phyloP scores from a whole-genome alignment of 1,284 basidiomycete species.

The Microbotryum silenes-acaulis region DNA sequence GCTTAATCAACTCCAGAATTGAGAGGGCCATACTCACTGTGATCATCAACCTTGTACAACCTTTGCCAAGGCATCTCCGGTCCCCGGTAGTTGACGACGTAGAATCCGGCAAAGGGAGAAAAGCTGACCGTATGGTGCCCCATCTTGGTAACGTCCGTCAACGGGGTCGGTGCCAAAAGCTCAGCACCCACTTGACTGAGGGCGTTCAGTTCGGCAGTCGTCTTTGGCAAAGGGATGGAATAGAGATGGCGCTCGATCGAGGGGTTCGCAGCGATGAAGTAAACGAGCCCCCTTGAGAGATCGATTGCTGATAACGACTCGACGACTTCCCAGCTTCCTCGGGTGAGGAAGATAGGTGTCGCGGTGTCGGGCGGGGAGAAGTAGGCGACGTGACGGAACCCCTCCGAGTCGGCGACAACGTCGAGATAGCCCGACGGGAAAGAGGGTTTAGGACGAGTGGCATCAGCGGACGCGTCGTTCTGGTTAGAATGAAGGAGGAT shows the following conservation, averaged over 20 bases:
- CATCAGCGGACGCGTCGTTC: not conserved
- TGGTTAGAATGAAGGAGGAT: not conserved
- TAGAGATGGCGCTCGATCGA: constrained; percentile 76
- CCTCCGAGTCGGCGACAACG: constrained; percentile 66
- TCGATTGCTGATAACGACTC: constrained; percentile 66
- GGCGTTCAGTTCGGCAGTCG: constrained; percentile 33
- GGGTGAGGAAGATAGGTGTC: constrained; percentile 71
- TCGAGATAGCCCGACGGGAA: constrained; percentile 65
- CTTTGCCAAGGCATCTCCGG: constrained; percentile 82
- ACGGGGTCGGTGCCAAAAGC: constrained; percentile 46
- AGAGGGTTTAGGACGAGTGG: constrained; percentile 2
- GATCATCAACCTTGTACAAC: constrained; percentile 57
- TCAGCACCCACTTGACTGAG: constrained; percentile 25
- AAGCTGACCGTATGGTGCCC: constrained; percentile 44
- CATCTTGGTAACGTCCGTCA: constrained; percentile 56
- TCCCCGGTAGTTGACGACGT: constrained; percentile 62
- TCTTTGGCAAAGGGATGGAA: constrained; percentile 56
- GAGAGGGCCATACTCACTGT: constrained; percentile 45
- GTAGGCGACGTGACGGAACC: constrained; percentile 81
- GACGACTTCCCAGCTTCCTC: constrained; percentile 83
- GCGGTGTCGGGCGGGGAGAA: constrained; percentile 65
- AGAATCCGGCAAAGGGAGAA: constrained; percentile 76
- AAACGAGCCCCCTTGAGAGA: constrained; percentile 60
- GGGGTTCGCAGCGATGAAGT: constrained; percentile 79
- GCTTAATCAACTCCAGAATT: not conserved